phyloP scores from a whole-genome alignment of 805 yeast genomes.

The Saturnispora quitensis region DNA sequence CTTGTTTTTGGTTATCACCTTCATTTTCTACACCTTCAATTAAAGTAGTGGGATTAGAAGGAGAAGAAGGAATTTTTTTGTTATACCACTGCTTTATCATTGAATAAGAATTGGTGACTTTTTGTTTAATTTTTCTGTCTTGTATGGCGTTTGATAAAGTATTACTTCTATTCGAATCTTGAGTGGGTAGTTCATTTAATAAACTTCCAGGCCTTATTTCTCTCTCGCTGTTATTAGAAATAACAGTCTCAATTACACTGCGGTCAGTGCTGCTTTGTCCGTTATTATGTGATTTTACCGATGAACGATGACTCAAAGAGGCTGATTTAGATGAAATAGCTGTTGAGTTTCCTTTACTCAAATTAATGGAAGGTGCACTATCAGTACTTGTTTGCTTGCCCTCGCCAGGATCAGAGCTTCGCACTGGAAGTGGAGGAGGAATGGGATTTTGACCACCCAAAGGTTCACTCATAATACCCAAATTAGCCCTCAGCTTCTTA shows the following conservation, averaged over 20 bases:
- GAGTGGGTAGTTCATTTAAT: not conserved
- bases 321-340: not conserved
- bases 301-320: not conserved
- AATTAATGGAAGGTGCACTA: not conserved
- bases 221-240: not conserved
- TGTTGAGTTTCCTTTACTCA: not conserved
- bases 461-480: not conserved
- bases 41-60: not conserved
- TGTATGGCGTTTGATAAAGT: not conserved
- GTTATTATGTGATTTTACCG: not conserved
- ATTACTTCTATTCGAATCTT: not conserved
- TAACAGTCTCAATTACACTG: not conserved
- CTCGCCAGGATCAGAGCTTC: not conserved
- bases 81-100: slow-evolving; percentile 66
- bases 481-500: slow-evolving; percentile 15
- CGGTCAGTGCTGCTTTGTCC: not conserved
- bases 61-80: slow-evolving; percentile 18
- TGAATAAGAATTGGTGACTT: slow-evolving; percentile 38
- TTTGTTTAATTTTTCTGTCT: slow-evolving; percentile 10
- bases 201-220: not conserved
- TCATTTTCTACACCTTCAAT: not conserved
- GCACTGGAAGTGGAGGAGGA: slow-evolving; percentile 4
- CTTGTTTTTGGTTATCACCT: not conserved
- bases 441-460: not conserved
- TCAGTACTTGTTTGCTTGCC: not conserved